Base-by-base conservation (phyloP, 495 filamentous ascomycete species). In the Penicillium paradoxum region DNA sequence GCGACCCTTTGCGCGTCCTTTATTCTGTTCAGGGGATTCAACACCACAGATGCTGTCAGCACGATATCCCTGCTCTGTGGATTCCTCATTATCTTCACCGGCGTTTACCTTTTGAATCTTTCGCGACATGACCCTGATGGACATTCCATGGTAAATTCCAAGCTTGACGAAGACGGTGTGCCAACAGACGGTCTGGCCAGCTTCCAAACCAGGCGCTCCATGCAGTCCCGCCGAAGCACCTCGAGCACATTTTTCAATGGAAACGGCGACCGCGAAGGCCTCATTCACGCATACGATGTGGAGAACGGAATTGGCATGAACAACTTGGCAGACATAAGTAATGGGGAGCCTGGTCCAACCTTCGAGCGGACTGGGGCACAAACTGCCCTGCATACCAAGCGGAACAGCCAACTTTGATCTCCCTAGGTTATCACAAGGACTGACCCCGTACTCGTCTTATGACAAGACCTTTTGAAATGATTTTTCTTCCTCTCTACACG, bases 21-120 rank as follows among this genome's bases (percentile, higher is more conserved):
- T 75, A 96, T 97, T 66, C 88, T 98, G 33, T 98, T 97, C 78
- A 83, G 83, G 54, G 93, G 93, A 42, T 98, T 98, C 81, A 97
- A 97, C 66, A 98, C 93, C 32, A 90, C 89, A 25, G 89, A 95
- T 65, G 80, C 86, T 2, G 88, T 97, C 56, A 96, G 93, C 71
- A 98, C 91, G 11, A 84, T 98, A 58, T 95, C 95, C 25, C 76
- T 98, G 21, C 79, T 98, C 42, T 90, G 85, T 63, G 93, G 93
- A 49, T 98, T 98, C 77, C 82, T 98, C 43, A 82, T 96, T 52
- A 98, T 96, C 54, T 98, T 98, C 72, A 86, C 92, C 2, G 93
- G 93, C 36, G 93, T 98, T 34, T 98, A 98, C 69, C 85, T 98
- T 5, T 83, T 98, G 58, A 97, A 97, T 62, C 85, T 97, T 25